Conservation (phyloP, 169 alveolate genomes). For the Hepatocystis sp. region DNA sequence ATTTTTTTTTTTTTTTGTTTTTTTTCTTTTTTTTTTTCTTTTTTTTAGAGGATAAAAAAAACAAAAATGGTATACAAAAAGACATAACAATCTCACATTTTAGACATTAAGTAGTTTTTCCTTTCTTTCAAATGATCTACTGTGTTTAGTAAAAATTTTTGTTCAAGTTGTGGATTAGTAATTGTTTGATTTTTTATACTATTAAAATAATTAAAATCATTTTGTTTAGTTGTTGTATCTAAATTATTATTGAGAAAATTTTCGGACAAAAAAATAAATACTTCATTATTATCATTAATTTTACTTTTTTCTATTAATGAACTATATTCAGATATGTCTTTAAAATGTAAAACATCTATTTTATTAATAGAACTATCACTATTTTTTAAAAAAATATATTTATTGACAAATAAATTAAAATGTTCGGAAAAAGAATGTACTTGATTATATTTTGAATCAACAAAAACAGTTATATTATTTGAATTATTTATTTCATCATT, state of each 20-base stretch:
- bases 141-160: conserved; percentile 7
- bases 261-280: conserved; percentile 54
- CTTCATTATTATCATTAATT: conserved; percentile 8
- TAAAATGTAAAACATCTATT: conserved; percentile 25
- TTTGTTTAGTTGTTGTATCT: conserved; percentile 33
- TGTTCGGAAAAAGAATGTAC: conserved; percentile 21
- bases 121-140: conserved; percentile 8
- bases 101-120: conserved; percentile 13
- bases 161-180: conserved; percentile 22
- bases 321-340: conserved; percentile 43
- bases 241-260: conserved; percentile 29
- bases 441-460: conserved; percentile 29
- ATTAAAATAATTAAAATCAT: conserved; percentile 31
- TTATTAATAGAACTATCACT: conserved; percentile 24
- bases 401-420: conserved; percentile 35
- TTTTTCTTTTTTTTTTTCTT: too few species aligned
- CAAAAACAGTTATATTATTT: conserved; percentile 33
- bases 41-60: too few species aligned
- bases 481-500: conserved; percentile 38
- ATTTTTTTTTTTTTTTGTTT: too few species aligned
- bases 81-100: too few species aligned
- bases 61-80: too few species aligned
- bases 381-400: conserved; percentile 52
- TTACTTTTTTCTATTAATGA: conserved; percentile 2
- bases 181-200: conserved; percentile 7